phyloP scores from a whole-genome alignment of 2,329 filamentous ascomycete genomes.

The Thermoascus crustaceus region DNA sequence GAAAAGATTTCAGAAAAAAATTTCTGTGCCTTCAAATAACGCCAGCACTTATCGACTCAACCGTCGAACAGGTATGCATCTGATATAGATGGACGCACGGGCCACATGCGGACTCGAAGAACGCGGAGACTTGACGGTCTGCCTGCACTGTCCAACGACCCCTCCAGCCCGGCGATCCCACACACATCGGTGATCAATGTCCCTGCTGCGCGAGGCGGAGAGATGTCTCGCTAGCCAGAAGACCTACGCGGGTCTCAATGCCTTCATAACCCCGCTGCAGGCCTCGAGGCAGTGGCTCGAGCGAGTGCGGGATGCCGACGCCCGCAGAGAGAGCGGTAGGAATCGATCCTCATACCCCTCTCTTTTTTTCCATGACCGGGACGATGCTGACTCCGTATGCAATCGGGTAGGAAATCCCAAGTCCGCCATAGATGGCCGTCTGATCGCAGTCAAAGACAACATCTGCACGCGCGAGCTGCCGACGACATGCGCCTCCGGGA shows the following conservation, averaged over 20 bases:
- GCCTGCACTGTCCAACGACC: too few species aligned
- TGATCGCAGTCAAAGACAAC: conserved; percentile 69
- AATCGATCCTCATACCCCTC: conserved; percentile 1
- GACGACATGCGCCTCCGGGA: conserved; percentile 76
- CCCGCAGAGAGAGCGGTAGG: conserved; percentile 27
- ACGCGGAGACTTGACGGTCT: too few species aligned
- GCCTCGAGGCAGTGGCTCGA: conserved; percentile 27
- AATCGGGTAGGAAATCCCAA: conserved; percentile 22
- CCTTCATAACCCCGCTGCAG: conserved; percentile 33
- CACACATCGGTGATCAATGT: conserved; percentile 30
- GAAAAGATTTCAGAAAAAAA: too few species aligned
- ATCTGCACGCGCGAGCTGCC: conserved; percentile 57
- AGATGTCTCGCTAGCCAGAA: conserved; percentile 35
- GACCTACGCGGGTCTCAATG: conserved; percentile 28
- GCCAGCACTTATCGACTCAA: too few species aligned
- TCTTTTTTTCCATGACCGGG: background rate
- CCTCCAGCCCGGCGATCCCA: too few species aligned
- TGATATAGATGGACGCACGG: conserved; percentile 11
- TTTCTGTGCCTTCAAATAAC: too few species aligned
- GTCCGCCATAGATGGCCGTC: conserved; percentile 34
- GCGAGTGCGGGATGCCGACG: conserved; percentile 29
- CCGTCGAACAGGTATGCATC: too few species aligned
- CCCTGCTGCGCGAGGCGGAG: conserved; percentile 37
- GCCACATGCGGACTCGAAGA: conserved; percentile 9
- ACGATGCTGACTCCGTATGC: too few species aligned